These are phyloP conservation scores for Phytopythium vexans DNA, from an alignment of 352 stramenopile genomes.

Conservation along the genomic window DNA sequence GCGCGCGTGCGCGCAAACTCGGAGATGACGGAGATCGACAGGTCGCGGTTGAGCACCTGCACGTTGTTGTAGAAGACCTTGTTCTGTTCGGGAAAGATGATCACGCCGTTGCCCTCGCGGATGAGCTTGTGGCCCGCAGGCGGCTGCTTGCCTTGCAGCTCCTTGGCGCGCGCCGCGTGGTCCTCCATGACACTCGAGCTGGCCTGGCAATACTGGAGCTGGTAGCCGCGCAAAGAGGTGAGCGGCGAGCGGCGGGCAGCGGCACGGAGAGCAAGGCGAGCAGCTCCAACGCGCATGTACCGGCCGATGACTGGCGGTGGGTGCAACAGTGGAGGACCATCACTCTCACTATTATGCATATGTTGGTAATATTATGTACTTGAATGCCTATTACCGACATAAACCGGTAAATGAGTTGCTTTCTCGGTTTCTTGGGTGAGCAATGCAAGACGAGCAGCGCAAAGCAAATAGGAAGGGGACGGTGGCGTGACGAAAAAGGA, in stretches of 20 bases:
- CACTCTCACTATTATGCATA: no score
- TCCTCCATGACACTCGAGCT: constrained; percentile 28
- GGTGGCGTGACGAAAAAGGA: background rate
- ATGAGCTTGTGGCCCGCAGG: constrained; percentile 84
- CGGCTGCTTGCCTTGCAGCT: constrained; percentile 56
- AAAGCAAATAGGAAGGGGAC: no score
- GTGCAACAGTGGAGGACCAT: constrained; percentile 4
- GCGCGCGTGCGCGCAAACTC: constrained; percentile 93
- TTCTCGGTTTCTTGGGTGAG: no score
- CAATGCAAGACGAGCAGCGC: background rate
- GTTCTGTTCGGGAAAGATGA: constrained; percentile 89
- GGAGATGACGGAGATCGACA: constrained; percentile 97
- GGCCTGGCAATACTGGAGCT: constrained; percentile 23
- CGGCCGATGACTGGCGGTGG: background rate
- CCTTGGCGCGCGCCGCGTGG: constrained; percentile 51
- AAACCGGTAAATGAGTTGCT: no score
- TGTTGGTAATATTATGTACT: no score
- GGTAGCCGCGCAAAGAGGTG: background rate
- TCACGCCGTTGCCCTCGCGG: constrained; percentile 86
- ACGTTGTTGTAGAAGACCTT: constrained; percentile 94
- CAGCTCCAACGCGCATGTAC: constrained; percentile 22
- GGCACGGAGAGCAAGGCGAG: constrained; percentile 1
- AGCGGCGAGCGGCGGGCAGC: constrained; percentile 2
- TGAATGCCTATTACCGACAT: no score
- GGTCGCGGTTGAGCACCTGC: constrained; percentile 98